A percentile compares a stretch with the other conserved stretches of the same genome.
These are phyloP conservation scores for Rhizophagus clarus DNA, from an alignment of 192 early-diverging fungal species.

Conservation along the genomic window DNA sequence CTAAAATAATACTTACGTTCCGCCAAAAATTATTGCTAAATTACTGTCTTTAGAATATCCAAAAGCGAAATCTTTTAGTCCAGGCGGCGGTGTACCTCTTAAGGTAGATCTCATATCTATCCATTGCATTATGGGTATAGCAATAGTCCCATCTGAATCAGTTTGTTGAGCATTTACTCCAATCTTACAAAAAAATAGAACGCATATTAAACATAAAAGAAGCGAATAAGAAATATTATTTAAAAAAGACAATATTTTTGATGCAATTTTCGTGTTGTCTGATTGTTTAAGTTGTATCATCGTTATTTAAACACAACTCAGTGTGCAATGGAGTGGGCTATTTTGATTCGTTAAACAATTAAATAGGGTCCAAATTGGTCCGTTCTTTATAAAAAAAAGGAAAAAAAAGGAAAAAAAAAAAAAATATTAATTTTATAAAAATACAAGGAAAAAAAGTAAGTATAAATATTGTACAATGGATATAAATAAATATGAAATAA, in stretches of 20 bases:
- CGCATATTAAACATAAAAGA: background rate
- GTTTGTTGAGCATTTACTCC: background rate
- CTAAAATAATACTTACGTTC: slow-evolving; percentile 27
- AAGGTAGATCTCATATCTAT: background rate
- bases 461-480: no score
- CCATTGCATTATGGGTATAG: slow-evolving; percentile 18
- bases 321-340: no score
- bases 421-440: no score
- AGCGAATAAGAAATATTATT: background rate
- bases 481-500: no score
- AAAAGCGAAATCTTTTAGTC: slow-evolving; percentile 15
- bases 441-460: no score
- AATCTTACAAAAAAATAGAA: background rate
- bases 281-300: background rate
- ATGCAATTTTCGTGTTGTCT: background rate
- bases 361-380: no score
- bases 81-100: background rate
- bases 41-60: background rate
- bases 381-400: no score
- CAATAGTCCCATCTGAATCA: slow-evolving; percentile 6
- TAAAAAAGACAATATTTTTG: background rate
- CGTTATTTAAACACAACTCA: background rate
- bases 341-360: no score
- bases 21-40: slow-evolving; percentile 9
- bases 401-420: no score